Percentiles rank a stretch among this genome's conserved stretches.
phyloP scores from a whole-genome alignment of 805 yeast genomes.

The Grigorovia yakushimaensis region DNA sequence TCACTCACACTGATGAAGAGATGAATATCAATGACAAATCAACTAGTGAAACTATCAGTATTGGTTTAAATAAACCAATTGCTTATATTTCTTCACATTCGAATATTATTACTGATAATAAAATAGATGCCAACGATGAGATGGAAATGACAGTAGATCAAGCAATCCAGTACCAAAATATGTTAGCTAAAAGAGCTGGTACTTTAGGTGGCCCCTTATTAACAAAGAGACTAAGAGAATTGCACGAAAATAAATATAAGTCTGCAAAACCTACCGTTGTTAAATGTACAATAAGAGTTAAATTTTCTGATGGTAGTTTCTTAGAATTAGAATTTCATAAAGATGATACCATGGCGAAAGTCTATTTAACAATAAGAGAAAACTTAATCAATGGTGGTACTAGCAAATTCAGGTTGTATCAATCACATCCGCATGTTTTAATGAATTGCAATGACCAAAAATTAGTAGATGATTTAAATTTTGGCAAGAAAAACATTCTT shows the following conservation, averaged over 20 bases:
- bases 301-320: constrained; percentile 48
- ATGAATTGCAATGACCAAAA: constrained; percentile 23
- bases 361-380: constrained; percentile 25
- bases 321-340: constrained; percentile 43
- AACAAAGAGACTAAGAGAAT: constrained; percentile 34
- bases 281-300: constrained; percentile 38
- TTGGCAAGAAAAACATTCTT: constrained; percentile 40
- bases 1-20: no score
- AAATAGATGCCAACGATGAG: constrained; percentile 28
- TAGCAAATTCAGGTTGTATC: constrained; percentile 31
- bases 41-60: no score
- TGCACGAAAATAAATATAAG: constrained; percentile 17
- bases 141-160: constrained; percentile 43
- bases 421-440: constrained; percentile 39
- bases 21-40: no score
- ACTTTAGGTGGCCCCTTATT: constrained; percentile 32
- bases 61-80: constrained; percentile 12
- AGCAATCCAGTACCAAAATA: constrained; percentile 43
- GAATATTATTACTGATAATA: constrained; percentile 1
- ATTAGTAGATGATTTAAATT: constrained; percentile 32
- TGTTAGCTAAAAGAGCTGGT: constrained; percentile 35
- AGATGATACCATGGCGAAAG: constrained; percentile 29
- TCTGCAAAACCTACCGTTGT: constrained; percentile 4
- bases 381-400: constrained; percentile 24
- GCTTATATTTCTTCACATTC: constrained; percentile 16